Evolutionary conservation across 2,329 filamentous ascomycete genomes (phyloP).

Genomic region (Venturia oleaginea): DNA sequence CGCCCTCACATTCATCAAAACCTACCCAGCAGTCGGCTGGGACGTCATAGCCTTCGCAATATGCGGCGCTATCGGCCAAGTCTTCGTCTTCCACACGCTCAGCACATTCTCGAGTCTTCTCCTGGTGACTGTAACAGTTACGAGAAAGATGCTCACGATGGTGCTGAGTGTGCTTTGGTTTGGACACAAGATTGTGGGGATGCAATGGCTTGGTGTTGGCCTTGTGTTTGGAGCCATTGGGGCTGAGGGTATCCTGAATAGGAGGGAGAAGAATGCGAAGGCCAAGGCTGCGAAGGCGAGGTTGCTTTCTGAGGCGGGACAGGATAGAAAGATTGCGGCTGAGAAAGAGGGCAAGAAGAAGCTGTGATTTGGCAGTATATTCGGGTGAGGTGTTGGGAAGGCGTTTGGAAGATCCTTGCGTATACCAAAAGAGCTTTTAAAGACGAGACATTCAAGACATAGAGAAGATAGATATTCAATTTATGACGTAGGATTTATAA

Average conservation of each 20-base stretch:
- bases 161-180: conserved; percentile 92
- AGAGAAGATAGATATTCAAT: too few species aligned
- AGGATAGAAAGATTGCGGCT: not conserved
- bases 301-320: conserved; percentile 7
- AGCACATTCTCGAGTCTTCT: conserved; percentile 85
- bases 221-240: conserved; percentile 94
- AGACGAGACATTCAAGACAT: too few species aligned
- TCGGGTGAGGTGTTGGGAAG: not conserved
- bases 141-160: conserved; percentile 99
- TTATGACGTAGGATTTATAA: too few species aligned
- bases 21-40: conserved; percentile 72
- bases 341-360: conserved; percentile 8
- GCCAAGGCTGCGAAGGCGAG: conserved; percentile 47
- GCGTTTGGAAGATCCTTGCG: conserved; percentile 46
- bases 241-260: conserved; percentile 73
- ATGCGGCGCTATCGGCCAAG: conserved; percentile 86
- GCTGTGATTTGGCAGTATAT: not conserved
- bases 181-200: conserved; percentile 73
- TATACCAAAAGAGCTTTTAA: not conserved
- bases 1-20: conserved; percentile 71
- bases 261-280: conserved; percentile 76
- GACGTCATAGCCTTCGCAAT: conserved; percentile 85
- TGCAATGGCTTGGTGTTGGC: conserved; percentile 88
- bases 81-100: conserved; percentile 96
- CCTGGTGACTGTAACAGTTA: conserved; percentile 93